Conservation (phyloP, 805 yeast species). For the Candida schatavii region DNA sequence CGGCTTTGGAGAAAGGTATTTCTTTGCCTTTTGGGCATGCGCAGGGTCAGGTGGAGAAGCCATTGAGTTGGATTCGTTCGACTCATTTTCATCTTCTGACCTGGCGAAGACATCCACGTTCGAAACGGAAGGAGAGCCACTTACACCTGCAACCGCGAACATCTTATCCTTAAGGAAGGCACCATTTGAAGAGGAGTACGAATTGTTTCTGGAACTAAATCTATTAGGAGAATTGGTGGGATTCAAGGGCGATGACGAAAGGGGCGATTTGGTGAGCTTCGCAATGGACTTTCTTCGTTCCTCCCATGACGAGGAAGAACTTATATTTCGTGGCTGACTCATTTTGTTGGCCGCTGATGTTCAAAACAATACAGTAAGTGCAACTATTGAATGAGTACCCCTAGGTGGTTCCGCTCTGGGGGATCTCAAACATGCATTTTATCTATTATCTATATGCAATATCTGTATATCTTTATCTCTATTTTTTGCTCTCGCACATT, state of each 20-base stretch:
- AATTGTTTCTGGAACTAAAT: constrained; percentile 10
- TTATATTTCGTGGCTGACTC: constrained; percentile 12
- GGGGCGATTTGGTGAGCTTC: constrained; percentile 27
- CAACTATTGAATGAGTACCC: too few species aligned
- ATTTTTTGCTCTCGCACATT: too few species aligned
- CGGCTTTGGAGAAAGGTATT: constrained; percentile 28
- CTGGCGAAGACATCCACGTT: constrained; percentile 8
- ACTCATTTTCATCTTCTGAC: constrained; percentile 17
- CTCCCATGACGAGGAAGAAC: constrained; percentile 14
- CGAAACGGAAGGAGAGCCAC: constrained; percentile 1
- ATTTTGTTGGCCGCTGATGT: too few species aligned
- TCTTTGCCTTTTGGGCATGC: constrained; percentile 28
- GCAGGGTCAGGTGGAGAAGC: constrained; percentile 29
- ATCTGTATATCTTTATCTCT: too few species aligned
- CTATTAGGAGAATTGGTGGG: constrained; percentile 18
- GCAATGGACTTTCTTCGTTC: constrained; percentile 29
- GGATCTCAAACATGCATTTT: too few species aligned
- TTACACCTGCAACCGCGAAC: constrained; percentile 12
- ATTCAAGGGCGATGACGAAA: constrained; percentile 21
- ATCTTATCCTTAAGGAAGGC: constrained; percentile 16
- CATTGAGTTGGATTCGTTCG: constrained; percentile 11
- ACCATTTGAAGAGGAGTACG: constrained; percentile 13
- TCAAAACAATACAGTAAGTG: too few species aligned
- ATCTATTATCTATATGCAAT: too few species aligned
- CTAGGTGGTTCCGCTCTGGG: too few species aligned